Conservation (phyloP, 441 rosid genomes). For the Pelargonium australe region DNA sequence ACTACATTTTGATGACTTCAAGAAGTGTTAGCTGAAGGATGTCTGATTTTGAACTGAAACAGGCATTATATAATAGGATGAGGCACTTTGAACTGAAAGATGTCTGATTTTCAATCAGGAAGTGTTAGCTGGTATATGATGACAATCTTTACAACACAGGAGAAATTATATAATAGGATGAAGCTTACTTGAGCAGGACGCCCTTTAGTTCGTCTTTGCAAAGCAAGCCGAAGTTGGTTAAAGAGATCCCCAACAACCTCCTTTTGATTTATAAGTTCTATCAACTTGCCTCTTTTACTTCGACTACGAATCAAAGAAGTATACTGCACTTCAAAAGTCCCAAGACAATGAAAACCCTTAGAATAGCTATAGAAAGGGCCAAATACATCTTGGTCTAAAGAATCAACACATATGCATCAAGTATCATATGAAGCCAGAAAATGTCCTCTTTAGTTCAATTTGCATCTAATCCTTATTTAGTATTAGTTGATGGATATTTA, state of each 20-base stretch:
- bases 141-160: slow-evolving; percentile 6
- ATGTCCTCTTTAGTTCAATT: background rate
- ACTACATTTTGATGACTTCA: background rate
- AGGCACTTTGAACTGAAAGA: slow-evolving; percentile 12
- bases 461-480: background rate
- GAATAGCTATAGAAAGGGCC: background rate
- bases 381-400: background rate
- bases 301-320: slow-evolving; percentile 70
- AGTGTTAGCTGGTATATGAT: too few species aligned
- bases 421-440: background rate
- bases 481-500: background rate
- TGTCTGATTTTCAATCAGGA: background rate
- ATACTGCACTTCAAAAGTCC: slow-evolving; percentile 46
- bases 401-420: background rate
- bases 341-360: background rate
- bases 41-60: too few species aligned
- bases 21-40: slow-evolving; percentile 11
- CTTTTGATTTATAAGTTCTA: slow-evolving; percentile 85
- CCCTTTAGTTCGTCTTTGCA: slow-evolving; percentile 62
- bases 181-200: slow-evolving; percentile 88
- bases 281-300: slow-evolving; percentile 50
- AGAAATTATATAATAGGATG: slow-evolving; percentile 15
- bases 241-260: slow-evolving; percentile 89
- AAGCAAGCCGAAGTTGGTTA: slow-evolving; percentile 87
- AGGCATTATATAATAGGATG: too few species aligned